Base-by-base conservation (phyloP, 768 basidiomycete species). In the Megacollybia marginata region DNA sequence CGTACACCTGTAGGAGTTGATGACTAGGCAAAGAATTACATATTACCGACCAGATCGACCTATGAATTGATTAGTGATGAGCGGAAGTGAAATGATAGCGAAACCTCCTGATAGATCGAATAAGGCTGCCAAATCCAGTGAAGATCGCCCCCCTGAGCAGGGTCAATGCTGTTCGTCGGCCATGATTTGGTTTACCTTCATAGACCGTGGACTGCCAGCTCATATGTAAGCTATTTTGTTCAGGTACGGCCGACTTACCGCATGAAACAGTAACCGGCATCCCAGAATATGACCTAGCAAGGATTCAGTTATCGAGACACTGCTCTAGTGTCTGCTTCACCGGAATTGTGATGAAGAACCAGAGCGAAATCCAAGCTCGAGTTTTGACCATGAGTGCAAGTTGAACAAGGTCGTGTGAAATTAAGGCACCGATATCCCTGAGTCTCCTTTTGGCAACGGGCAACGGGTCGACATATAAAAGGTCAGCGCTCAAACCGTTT, bases 91-190 rank as follows among this genome's bases (percentile, higher is more conserved):
- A 8, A 12, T 20, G 7, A 52, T 40, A 42, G 31, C 16, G 67
- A 42, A 47, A 90, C 69, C n/a, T 83, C 69, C 59, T 89, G 83
- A 65, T 91, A 92, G 31, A 87, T 52, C 20, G 72, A 76, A 59
- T 94, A 94, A 2, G 90, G 90, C 51, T 76, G 70, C 92, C 92
- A 95, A 42, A 94, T 77, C 92, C 91, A 94, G 57, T 92, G 87
- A 43, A 93, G 71, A 64, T 93, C 90, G 2, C 92, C 92, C 1
- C 88, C 91, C 72, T 76, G 43, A 10, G 33, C 38, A 32, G 18
- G 45, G 45, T 48, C 51, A 40, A 18, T 10, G 23, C 12, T 13
- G 18, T 34, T 34, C 48, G 18, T 31, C n/a, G 28, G 42, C 34
- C 44, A 12, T 13, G 9, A 44, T 18, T 9, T 12, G 31, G 40